These are phyloP conservation scores for Neoboletus brunneissimus DNA, from an alignment of 768 basidiomycete species.

Conservation along the genomic window DNA sequence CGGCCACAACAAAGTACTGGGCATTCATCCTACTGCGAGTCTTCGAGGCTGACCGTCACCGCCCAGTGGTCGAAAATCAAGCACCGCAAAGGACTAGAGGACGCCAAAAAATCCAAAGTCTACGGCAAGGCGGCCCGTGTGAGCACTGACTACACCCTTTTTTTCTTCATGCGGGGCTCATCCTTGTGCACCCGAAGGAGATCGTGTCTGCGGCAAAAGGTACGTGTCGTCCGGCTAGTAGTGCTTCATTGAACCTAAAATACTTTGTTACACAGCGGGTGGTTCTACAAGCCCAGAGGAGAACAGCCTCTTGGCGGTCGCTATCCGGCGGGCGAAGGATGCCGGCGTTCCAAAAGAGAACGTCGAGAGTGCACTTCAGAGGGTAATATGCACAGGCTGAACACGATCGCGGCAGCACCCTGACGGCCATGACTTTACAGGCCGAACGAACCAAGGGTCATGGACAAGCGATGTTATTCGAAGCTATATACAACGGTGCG, in stretches of 20 bases:
- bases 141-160: conserved; percentile 19
- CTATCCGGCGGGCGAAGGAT: conserved; percentile 54
- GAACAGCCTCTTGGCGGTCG: conserved; percentile 52
- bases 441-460: conserved; percentile 48
- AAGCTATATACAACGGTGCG: conserved; percentile 56
- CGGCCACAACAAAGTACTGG: conserved; percentile 42
- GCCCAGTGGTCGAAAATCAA: conserved; percentile 76
- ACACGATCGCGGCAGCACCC: not conserved
- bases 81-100: conserved; percentile 63
- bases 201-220: conserved; percentile 59
- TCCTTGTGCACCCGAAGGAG: conserved; percentile 41
- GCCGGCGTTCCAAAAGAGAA: conserved; percentile 67
- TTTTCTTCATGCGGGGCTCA: not conserved
- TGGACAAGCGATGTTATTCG: conserved; percentile 53
- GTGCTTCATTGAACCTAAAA: not conserved
- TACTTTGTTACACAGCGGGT: conserved; percentile 40
- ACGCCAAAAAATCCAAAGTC: conserved; percentile 56
- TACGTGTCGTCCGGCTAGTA: conserved; percentile 28
- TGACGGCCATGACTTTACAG: conserved; percentile 28
- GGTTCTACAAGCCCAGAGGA: conserved; percentile 53
- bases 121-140: conserved; percentile 57
- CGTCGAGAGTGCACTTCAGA: conserved; percentile 58
- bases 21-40: not conserved
- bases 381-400: conserved; percentile 33
- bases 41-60: conserved; percentile 2